Evolutionary conservation across 2,329 filamentous ascomycete genomes (phyloP).

Genomic region (Apiospora marii): DNA sequence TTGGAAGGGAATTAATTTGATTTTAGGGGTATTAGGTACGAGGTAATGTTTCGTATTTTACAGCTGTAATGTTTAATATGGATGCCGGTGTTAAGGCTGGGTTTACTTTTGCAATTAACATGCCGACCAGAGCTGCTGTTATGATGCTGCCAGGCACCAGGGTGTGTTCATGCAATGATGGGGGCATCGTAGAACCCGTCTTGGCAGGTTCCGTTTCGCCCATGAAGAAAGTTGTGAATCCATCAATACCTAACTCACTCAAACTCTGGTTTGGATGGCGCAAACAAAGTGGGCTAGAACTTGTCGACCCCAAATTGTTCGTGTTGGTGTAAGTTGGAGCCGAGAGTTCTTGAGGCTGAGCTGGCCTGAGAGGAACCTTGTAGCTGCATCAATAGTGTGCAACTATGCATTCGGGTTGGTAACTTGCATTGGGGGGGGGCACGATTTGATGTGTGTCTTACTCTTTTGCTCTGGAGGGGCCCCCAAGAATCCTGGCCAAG

Average conservation of each 20-base stretch:
- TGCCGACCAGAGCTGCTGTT: neutral
- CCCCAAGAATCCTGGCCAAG: neutral
- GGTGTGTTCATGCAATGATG: neutral
- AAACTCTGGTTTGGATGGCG: conserved; percentile 10
- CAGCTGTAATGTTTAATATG: neutral
- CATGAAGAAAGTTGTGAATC: neutral
- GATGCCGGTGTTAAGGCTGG: neutral
- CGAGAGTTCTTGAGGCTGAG: conserved; percentile 1
- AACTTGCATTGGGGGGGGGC: neutral
- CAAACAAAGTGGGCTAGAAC: conserved; percentile 16
- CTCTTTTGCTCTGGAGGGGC: neutral
- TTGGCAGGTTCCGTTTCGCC: conserved; percentile 15
- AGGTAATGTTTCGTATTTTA: neutral
- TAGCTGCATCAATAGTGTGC: conserved; percentile 6
- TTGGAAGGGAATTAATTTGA: neutral
- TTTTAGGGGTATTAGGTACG: neutral
- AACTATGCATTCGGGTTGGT: neutral
- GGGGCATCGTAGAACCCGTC: conserved; percentile 6
- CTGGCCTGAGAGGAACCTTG: conserved; percentile 5
- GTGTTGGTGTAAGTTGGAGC: conserved; percentile 12
- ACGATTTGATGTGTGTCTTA: conserved; percentile 11
- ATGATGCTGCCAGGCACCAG: neutral
- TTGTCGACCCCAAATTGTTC: conserved; percentile 11
- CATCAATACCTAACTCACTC: neutral
- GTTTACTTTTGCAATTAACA: neutral